A percentile compares a stretch with the other conserved stretches of the same genome.
These are phyloP conservation scores for Orbilia oligospora DNA, from an alignment of 2,329 filamentous ascomycete species.

Conservation along the genomic window DNA sequence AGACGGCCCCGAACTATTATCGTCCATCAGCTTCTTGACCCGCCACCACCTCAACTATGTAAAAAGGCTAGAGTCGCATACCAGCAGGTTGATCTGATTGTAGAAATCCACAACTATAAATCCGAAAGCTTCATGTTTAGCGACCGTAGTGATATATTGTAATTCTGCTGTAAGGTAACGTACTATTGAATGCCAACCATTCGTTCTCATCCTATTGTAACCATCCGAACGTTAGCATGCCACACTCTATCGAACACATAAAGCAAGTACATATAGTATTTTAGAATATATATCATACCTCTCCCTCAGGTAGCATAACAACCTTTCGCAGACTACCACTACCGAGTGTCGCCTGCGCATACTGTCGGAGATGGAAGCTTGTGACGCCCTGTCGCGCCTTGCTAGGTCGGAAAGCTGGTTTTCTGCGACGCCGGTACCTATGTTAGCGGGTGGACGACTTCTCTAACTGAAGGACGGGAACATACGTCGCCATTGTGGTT, in stretches of 20 bases:
- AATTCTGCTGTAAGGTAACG: constrained; percentile 64
- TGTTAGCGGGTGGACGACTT: constrained; percentile 16
- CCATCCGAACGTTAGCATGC: constrained; percentile 3
- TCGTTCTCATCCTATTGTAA: constrained; percentile 85
- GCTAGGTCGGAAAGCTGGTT: constrained; percentile 80
- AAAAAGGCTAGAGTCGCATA: constrained; percentile 15
- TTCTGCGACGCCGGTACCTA: constrained; percentile 10
- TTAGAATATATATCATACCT: constrained; percentile 67
- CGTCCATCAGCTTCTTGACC: not conserved
- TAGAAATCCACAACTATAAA: constrained; percentile 95
- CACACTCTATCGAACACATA: not conserved
- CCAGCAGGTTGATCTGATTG: constrained; percentile 97
- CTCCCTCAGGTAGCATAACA: constrained; percentile 95
- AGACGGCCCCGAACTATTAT: constrained; percentile 87
- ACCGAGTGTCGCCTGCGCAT: constrained; percentile 95
- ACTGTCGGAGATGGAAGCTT: constrained; percentile 95
- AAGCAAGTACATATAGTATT: no score
- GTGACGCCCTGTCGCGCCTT: constrained; percentile 86
- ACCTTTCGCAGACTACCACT: constrained; percentile 96
- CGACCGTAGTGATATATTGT: not conserved
- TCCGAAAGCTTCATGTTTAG: not conserved
- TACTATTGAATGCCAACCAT: constrained; percentile 98
- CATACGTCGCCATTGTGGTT: constrained; percentile 52
- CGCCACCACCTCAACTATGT: not conserved
- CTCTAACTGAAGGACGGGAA: not conserved